A percentile compares a stretch with the other conserved stretches of the same genome.
Evolutionary conservation across 495 filamentous ascomycete genomes (phyloP).

Genomic region (Extremus antarcticus): DNA sequence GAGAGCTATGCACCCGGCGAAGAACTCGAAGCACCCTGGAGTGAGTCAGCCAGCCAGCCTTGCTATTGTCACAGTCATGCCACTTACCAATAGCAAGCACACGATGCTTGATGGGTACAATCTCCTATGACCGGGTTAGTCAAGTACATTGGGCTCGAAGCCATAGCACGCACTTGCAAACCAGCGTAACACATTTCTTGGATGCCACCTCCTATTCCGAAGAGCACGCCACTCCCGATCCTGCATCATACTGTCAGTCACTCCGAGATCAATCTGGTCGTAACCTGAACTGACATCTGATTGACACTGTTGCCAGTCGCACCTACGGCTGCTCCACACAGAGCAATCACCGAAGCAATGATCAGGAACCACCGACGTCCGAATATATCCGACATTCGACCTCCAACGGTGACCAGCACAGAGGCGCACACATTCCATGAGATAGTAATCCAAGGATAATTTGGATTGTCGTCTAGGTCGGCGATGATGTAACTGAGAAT

Average conservation of each 20-base stretch:
- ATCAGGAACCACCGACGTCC: conserved; percentile 8
- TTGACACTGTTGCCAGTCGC: conserved; percentile 15
- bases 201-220: conserved; percentile 11
- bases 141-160: no score
- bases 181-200: conserved; percentile 12
- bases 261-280: no score
- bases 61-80: no score
- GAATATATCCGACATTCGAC: conserved; percentile 9
- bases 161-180: neutral
- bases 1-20: neutral
- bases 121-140: no score
- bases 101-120: conserved; percentile 12
- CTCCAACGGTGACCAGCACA: conserved; percentile 14
- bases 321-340: conserved; percentile 12
- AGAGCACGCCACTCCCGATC: conserved; percentile 10
- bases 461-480: conserved; percentile 17
- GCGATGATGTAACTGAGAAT: conserved; percentile 21
- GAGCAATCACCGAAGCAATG: neutral
- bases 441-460: conserved; percentile 19
- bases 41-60: neutral
- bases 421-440: conserved; percentile 16
- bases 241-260: neutral
- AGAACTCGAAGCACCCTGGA: neutral
- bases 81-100: conserved; percentile 7
- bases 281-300: conserved; percentile 5